Evolutionary conservation across 768 basidiomycete genomes (phyloP), one percentile per base, ranked within the genome.

Genomic region (Pulveroboletus ravenelii): DNA sequence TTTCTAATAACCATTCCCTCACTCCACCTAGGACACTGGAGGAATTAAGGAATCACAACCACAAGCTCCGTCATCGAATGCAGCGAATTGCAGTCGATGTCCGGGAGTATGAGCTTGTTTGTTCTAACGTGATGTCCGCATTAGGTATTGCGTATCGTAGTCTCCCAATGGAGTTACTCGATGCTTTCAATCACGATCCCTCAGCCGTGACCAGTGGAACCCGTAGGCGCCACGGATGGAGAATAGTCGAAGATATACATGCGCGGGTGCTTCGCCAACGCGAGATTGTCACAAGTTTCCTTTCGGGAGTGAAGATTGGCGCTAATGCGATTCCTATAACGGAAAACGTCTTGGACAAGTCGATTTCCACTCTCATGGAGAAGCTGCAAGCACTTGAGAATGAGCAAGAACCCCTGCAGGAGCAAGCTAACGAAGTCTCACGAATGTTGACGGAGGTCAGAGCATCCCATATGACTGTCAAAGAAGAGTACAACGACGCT

Each of bases 101-200:
- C 39, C 75, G 78, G 56, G 88, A 89, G 44, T 87, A 83, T 51
- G 85, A 89, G 51, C 59, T 71, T 9, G 67, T 82, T 10, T 85
- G 82, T 56, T 67, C 74, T n/a, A 71, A 72, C 30, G 68, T 84
- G 36, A 72, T 76, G 51, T 70, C 70, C 20, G 63, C 74, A 4
- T 70, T 84, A 20, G 80, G 75, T 14, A 64, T 78, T 27, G 64
- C 72, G 8, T 72, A 80, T 55, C 69, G 61, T 14, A 69, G 71
- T 35, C 71, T 90, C 36, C 82, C 88, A 7, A 71, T 72, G 55
- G 85, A 88, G 18, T 73, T 90, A 7, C 66, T 88, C 34, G 87
- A 89, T 43, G 84, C 87, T 3, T 81, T 89, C 59, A 79, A 76
- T 34, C 86, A 87, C 52, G 88, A 91, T 62, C 88, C 88, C 42